Evolutionary conservation across 1,284 basidiomycete genomes (phyloP).

Genomic region (Pisolithus thermaeus): DNA sequence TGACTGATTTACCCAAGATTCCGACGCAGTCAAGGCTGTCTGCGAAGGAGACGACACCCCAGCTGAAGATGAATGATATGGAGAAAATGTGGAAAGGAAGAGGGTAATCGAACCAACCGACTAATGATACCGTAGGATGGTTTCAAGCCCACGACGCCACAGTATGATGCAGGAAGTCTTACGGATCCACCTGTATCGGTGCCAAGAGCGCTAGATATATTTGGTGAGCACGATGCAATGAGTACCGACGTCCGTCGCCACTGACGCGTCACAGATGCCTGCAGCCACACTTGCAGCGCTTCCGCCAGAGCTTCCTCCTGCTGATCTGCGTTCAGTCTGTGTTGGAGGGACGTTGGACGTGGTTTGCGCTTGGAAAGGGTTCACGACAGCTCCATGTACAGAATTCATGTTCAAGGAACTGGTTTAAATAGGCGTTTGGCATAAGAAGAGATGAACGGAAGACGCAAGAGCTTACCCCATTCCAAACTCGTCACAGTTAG

Average conservation of each 20-base stretch:
- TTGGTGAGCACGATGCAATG: conserved; percentile 6
- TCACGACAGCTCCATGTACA: conserved; percentile 68
- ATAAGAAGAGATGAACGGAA: too few species aligned
- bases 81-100: conserved; percentile 38
- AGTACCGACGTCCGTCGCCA: conserved; percentile 1
- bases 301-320: conserved; percentile 66
- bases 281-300: conserved; percentile 80
- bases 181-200: conserved; percentile 91
- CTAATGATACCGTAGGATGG: conserved; percentile 90
- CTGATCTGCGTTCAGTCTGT: too few species aligned
- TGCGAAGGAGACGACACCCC: conserved; percentile 87
- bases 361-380: conserved; percentile 48
- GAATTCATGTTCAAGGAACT: conserved; percentile 59
- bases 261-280: conserved; percentile 76
- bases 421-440: not conserved
- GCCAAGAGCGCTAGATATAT: conserved; percentile 65
- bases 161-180: conserved; percentile 90
- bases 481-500: conserved; percentile 95
- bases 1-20: conserved; percentile 55
- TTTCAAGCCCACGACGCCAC: conserved; percentile 85
- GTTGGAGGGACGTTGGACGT: conserved; percentile 55
- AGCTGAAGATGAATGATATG: conserved; percentile 54
- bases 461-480: conserved; percentile 66
- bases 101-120: conserved; percentile 54
- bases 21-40: conserved; percentile 94